Evolutionary conservation across 495 filamentous ascomycete genomes (phyloP).

Genomic region (Umbilicaria muhlenbergii): DNA sequence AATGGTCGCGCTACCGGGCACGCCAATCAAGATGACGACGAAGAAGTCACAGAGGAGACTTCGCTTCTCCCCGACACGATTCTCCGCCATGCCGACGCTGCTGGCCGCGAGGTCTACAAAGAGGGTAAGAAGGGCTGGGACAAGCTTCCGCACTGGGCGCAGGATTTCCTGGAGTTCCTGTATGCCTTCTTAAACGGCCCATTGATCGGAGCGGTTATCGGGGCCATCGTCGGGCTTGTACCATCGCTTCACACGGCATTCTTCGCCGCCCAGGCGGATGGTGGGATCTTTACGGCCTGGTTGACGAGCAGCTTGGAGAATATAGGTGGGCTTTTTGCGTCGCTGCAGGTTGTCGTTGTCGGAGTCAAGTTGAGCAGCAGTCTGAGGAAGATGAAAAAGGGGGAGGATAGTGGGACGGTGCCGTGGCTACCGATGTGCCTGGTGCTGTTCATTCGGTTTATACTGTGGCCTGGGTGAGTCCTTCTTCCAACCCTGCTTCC

Average conservation of each 20-base stretch:
- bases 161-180: conserved; percentile 26
- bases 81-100: conserved; percentile 11
- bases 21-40: conserved; percentile 10
- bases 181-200: conserved; percentile 48
- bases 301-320: conserved; percentile 50
- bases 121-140: conserved; percentile 22
- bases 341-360: conserved; percentile 57
- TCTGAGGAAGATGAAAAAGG: conserved; percentile 35
- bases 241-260: conserved; percentile 49
- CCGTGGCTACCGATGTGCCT: conserved; percentile 35
- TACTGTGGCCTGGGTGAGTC: conserved; percentile 47
- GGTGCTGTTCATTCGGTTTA: conserved; percentile 44
- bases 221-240: conserved; percentile 44
- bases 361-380: conserved; percentile 47
- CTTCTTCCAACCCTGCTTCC: not conserved
- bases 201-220: conserved; percentile 46
- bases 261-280: conserved; percentile 45
- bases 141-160: conserved; percentile 19
- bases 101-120: conserved; percentile 13
- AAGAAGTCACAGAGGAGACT: conserved; percentile 29
- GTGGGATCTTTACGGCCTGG: conserved; percentile 58
- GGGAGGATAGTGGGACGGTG: conserved; percentile 27
- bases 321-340: conserved; percentile 54
- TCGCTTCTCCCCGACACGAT: conserved; percentile 28
- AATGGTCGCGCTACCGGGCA: conserved; percentile 8